Conservation (phyloP, 306 rosid genomes). For the Alnus rubra region DNA sequence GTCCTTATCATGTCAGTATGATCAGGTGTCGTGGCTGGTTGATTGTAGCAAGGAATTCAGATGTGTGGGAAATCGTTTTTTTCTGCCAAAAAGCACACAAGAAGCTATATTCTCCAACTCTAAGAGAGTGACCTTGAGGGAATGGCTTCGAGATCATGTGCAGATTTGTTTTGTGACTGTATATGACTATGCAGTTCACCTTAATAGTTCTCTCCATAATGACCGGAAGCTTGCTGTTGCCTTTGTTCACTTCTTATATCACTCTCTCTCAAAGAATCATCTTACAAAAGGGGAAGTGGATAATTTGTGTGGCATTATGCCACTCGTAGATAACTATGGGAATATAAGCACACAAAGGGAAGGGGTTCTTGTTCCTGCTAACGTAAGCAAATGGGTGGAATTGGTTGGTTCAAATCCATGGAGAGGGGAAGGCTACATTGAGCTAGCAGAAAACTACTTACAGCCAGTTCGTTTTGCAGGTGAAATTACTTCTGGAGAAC, state of each 20-base stretch:
- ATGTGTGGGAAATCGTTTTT: slow-evolving; percentile 25
- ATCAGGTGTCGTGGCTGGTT: slow-evolving; percentile 54
- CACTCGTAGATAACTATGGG: slow-evolving; percentile 67
- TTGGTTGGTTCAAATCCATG: slow-evolving; percentile 64
- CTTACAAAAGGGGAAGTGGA: slow-evolving; percentile 25
- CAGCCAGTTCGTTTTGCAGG: slow-evolving; percentile 33
- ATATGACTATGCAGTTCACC: slow-evolving; percentile 32
- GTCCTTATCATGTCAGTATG: slow-evolving; percentile 16
- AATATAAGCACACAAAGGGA: not conserved
- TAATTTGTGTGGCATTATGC: slow-evolving; percentile 37
- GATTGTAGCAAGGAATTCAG: slow-evolving; percentile 50
- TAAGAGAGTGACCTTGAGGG: slow-evolving; percentile 25
- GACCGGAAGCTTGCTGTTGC: slow-evolving; percentile 31
- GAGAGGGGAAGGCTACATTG: slow-evolving; percentile 52
- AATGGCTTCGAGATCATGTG: slow-evolving; percentile 42
- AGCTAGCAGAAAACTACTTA: slow-evolving; percentile 56
- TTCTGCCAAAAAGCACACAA: slow-evolving; percentile 60
- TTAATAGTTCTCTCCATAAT: slow-evolving; percentile 15
- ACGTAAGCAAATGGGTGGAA: slow-evolving; percentile 64
- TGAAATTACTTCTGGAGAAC: slow-evolving; percentile 7
- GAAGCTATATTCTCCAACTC: slow-evolving; percentile 30
- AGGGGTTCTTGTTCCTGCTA: slow-evolving; percentile 65
- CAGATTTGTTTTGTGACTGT: slow-evolving; percentile 22
- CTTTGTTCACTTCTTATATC: slow-evolving; percentile 61
- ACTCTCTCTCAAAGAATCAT: slow-evolving; percentile 23